These are phyloP conservation scores for Aspergillus leporis DNA, from an alignment of 495 filamentous ascomycete species.

Conservation along the genomic window DNA sequence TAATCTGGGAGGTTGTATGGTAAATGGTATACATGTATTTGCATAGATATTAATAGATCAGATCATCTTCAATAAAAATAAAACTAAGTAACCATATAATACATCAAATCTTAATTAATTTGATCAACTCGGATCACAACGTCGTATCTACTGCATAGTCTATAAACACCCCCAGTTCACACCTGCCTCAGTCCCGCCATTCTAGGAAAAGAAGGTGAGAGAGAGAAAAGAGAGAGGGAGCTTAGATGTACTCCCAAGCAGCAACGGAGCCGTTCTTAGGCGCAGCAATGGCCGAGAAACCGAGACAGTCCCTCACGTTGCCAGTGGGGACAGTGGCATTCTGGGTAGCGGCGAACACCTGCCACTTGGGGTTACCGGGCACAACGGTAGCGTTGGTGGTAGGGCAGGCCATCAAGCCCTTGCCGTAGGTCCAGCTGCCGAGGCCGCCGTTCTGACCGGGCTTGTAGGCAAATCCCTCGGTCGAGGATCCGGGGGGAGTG, in stretches of 20 bases:
- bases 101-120: background rate
- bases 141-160: too few species aligned
- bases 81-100: background rate
- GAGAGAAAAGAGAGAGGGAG: background rate
- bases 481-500: slow-evolving; percentile 53
- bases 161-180: background rate
- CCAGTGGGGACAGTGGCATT: slow-evolving; percentile 37
- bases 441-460: background rate
- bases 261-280: slow-evolving; percentile 12
- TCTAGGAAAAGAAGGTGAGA: too few species aligned
- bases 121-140: too few species aligned
- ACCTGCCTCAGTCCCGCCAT: too few species aligned
- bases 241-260: slow-evolving; percentile 41
- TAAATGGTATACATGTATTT: too few species aligned
- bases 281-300: slow-evolving; percentile 31
- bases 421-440: background rate
- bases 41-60: background rate
- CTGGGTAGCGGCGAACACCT: slow-evolving; percentile 37
- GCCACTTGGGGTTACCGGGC: slow-evolving; percentile 18
- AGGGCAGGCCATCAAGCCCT: slow-evolving; percentile 1
- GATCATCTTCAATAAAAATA: background rate
- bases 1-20: too few species aligned
- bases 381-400: background rate
- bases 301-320: slow-evolving; percentile 33
- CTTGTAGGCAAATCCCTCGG: slow-evolving; percentile 42